phyloP scores from a whole-genome alignment of 495 filamentous ascomycete species.

The Penicillium maclennaniae region DNA sequence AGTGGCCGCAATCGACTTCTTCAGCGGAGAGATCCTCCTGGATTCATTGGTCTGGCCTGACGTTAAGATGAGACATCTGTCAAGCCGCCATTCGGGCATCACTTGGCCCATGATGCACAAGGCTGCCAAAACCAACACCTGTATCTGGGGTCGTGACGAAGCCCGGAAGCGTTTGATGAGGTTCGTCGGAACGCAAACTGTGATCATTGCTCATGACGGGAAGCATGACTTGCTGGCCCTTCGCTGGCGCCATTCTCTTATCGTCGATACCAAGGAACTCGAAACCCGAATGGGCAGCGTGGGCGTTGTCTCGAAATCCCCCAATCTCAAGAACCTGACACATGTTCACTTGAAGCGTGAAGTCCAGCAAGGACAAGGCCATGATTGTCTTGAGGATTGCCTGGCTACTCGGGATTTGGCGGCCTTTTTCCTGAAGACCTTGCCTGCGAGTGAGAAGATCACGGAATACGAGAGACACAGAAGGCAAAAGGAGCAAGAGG shows the following conservation, averaged over 20 bases:
- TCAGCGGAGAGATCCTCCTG: constrained; percentile 39
- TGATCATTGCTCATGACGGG: constrained; percentile 31
- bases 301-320: too few relatives aligned
- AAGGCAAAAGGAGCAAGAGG: too few relatives aligned
- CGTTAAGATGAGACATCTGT: not conserved
- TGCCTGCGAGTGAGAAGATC: too few relatives aligned
- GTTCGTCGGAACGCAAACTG: constrained; percentile 33
- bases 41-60: constrained; percentile 40
- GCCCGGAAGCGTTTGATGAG: constrained; percentile 32
- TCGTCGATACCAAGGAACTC: constrained; percentile 30
- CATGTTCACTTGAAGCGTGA: constrained; percentile 22
- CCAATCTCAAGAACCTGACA: constrained; percentile 1
- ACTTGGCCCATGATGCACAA: constrained; percentile 26
- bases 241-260: constrained; percentile 19
- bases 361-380: constrained; percentile 25
- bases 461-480: too few relatives aligned
- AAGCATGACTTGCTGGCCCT: constrained; percentile 27
- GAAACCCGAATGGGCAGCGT: constrained; percentile 3
- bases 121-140: constrained; percentile 10
- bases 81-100: not conserved
- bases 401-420: too few relatives aligned
- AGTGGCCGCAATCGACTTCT: constrained; percentile 41
- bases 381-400: constrained; percentile 41
- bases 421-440: too few relatives aligned
- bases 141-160: constrained; percentile 25